Evolutionary conservation across 495 filamentous ascomycete species (phyloP), one percentile per base, ranked within the genome.

Genomic region (Cairneyella variabilis): DNA sequence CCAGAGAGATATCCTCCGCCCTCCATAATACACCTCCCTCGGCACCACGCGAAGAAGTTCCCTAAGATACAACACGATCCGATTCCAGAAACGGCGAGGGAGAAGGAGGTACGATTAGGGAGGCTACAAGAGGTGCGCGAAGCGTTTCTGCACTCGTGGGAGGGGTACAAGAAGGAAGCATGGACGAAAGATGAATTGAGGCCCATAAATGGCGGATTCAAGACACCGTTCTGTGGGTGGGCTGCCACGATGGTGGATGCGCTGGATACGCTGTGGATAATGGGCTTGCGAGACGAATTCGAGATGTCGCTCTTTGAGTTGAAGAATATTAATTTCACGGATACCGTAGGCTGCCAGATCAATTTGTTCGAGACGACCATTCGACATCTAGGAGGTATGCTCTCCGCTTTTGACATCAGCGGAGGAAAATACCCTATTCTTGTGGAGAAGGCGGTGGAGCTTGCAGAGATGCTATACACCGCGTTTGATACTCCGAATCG

Each of bases 401-500:
- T 96, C 28, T 87, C 81, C 12, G 90, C 91, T 16, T 88, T 89
- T 62, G 90, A 96, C 64, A 73, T 95, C 39, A 85, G 83, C 34
- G 88, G 79, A 5, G 80, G 77, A n/a, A 83, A 83, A 53, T 82
- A 93, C 54, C 59, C 67, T 18, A 73, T 85, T n/a, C 74, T 97
- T 26, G 72, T 97, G 45, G 82, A 91, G 42, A 97, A 97, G 66
- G 90, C 93, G 4, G 74, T 87, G 23, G 87, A 96, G 69, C 74
- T 98, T 25, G 93, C 83, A 16, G 91, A 96, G 64, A 77, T 98
- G 23, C 65, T 98, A 42, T 95, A 91, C 71, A 83, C 87, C 40
- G 84, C 88, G n/a, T 98, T 98, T 68, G 93, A 98, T 69, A 97
- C 93, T 2, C 91, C 91, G 0, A 98, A 97, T 66, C 83, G 91